Conservation (phyloP, 148 eudicot genomes). For the Camellia lanceoleosa region DNA sequence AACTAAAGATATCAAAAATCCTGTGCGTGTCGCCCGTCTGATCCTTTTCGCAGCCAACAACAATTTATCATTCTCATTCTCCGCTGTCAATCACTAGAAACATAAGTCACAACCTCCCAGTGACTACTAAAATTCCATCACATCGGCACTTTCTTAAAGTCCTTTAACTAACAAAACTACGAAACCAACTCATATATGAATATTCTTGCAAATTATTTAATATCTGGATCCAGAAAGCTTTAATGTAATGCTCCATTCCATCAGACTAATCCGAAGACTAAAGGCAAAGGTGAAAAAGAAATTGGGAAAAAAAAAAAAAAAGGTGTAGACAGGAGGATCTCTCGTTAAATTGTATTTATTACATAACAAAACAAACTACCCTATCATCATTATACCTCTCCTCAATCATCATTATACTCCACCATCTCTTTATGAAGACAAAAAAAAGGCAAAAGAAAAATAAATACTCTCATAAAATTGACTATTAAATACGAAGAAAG, state of each 20-base stretch:
- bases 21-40: conserved; percentile 57
- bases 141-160: not conserved
- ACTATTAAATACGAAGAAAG: no score
- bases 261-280: not conserved
- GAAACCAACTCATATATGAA: not conserved
- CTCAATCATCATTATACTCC: no score
- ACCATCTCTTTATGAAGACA: no score
- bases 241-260: not conserved
- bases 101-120: not conserved
- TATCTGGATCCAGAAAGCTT: not conserved
- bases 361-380: no score
- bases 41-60: conserved; percentile 53
- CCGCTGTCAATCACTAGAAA: conserved; percentile 35
- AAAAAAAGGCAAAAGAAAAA: no score
- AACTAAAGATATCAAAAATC: conserved; percentile 52
- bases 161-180: not conserved
- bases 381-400: no score
- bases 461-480: no score
- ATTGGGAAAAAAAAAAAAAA: no score
- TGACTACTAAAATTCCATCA: not conserved
- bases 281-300: not conserved
- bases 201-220: not conserved
- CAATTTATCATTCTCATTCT: conserved; percentile 50
- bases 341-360: no score
- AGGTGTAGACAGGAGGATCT: no score